These are phyloP conservation scores for Tolypocladium ophioglossoides DNA, from an alignment of 2,329 filamentous ascomycete species.

Conservation along the genomic window DNA sequence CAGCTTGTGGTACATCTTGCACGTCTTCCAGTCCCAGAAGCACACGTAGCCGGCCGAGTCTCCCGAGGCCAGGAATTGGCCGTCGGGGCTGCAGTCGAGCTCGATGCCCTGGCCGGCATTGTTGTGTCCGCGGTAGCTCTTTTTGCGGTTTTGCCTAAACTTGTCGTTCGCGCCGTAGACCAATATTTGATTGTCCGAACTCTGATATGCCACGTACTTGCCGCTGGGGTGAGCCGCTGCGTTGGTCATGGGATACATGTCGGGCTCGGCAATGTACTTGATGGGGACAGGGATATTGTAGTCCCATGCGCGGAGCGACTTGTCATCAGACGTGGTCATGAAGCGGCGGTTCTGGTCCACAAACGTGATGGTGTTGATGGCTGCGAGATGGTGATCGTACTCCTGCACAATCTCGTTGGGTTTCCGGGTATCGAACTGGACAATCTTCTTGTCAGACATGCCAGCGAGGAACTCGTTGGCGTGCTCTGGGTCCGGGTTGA, in stretches of 20 bases:
- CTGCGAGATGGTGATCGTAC: conserved; percentile 96
- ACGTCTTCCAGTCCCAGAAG: conserved; percentile 99
- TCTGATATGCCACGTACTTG: conserved; percentile 92
- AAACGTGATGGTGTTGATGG: conserved; percentile 95
- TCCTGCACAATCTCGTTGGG: conserved; percentile 77
- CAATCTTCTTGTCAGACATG: conserved; percentile 98
- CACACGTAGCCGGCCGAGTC: conserved; percentile 84
- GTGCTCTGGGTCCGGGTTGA: conserved; percentile 71
- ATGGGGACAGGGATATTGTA: conserved; percentile 97
- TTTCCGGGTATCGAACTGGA: conserved; percentile 86
- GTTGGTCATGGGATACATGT: conserved; percentile 95
- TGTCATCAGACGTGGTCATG: conserved; percentile 97
- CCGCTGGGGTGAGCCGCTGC: conserved; percentile 76
- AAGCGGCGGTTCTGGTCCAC: conserved; percentile 91
- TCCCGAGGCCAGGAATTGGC: conserved; percentile 79
- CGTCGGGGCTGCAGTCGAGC: conserved; percentile 78
- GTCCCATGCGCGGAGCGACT: conserved; percentile 92
- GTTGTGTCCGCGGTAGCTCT: conserved; percentile 91
- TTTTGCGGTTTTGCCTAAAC: conserved; percentile 95
- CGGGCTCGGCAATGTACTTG: conserved; percentile 94
- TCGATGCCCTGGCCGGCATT: conserved; percentile 91
- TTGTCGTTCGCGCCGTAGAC: conserved; percentile 92
- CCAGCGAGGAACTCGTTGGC: conserved; percentile 88
- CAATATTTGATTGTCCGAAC: conserved; percentile 89
- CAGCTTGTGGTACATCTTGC: conserved; percentile 98